Evolutionary conservation across 306 rosid species (phyloP).

Genomic region (Cucurbita argyrosperma): DNA sequence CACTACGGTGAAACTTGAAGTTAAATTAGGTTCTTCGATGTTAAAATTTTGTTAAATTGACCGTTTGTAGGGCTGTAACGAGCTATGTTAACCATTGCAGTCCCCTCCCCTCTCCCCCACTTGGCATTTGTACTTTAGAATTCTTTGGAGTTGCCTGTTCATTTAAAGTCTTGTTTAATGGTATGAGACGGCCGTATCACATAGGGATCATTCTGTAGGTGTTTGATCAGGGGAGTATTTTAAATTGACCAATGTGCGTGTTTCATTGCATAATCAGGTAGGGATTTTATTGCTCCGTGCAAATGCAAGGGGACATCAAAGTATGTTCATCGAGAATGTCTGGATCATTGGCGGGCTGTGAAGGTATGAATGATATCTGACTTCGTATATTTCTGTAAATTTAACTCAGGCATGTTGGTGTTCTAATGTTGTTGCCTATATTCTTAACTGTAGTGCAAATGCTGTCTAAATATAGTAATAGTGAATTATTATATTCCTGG

Average conservation of each 20-base stretch:
- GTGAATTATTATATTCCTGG: not conserved
- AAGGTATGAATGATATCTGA: constrained; percentile 34
- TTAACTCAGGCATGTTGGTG: not conserved
- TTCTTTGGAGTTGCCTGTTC: not conserved
- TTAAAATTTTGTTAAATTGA: not conserved
- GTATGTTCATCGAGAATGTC: constrained; percentile 89
- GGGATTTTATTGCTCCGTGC: constrained; percentile 98
- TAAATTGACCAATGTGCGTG: constrained; percentile 8
- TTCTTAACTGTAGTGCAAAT: not conserved
- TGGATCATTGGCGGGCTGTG: constrained; percentile 98
- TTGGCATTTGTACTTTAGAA: not conserved
- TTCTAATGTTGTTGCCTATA: not conserved
- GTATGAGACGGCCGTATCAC: not conserved
- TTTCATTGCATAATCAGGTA: constrained; percentile 36
- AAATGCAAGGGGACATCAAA: constrained; percentile 93
- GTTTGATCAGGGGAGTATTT: not conserved
- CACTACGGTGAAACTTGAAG: not conserved
- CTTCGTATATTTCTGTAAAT: not conserved
- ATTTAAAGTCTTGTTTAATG: not conserved
- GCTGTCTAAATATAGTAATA: not conserved
- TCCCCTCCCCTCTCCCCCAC: not conserved
- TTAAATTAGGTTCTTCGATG: not conserved
- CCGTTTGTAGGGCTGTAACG: not conserved
- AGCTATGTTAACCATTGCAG: not conserved
- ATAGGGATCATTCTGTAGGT: not conserved